Conservation (phyloP, 768 basidiomycete species). For the Leccinum barrowsii region DNA sequence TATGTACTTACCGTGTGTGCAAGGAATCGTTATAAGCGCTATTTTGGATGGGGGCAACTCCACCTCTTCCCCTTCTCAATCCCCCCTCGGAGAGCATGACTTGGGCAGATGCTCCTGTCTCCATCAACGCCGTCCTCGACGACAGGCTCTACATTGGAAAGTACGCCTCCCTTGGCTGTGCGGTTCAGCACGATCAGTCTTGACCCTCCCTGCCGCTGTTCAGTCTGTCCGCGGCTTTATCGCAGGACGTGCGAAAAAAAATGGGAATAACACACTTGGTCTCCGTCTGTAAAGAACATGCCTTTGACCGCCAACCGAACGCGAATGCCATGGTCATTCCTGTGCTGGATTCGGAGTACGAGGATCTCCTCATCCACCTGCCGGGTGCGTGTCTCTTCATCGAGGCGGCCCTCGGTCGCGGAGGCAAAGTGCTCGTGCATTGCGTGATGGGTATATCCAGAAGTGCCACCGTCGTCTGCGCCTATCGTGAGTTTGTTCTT, state of each 20-base stretch:
- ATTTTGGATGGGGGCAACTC: constrained; percentile 8
- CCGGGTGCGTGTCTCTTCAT: constrained; percentile 61
- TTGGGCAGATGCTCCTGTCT: constrained; percentile 27
- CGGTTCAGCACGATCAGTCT: background rate
- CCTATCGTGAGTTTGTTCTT: constrained; percentile 42
- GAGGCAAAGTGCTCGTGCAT: constrained; percentile 64
- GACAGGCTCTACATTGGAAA: constrained; percentile 36
- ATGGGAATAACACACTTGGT: constrained; percentile 53
- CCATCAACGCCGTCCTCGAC: constrained; percentile 27
- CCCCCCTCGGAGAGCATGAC: constrained; percentile 19
- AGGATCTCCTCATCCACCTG: constrained; percentile 62
- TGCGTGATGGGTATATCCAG: constrained; percentile 73
- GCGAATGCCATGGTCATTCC: constrained; percentile 34
- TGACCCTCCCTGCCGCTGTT: background rate
- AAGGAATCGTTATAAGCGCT: constrained; percentile 19
- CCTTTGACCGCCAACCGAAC: constrained; percentile 38
- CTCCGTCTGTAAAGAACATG: constrained; percentile 55
- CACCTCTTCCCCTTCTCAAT: constrained; percentile 2
- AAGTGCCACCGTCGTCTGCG: constrained; percentile 58
- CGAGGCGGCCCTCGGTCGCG: constrained; percentile 46
- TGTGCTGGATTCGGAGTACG: constrained; percentile 47
- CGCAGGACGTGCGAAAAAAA: constrained; percentile 25
- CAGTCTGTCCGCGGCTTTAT: constrained; percentile 34
- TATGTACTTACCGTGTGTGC: constrained; percentile 2
- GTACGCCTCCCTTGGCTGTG: constrained; percentile 17